Evolutionary conservation across 257 asterid species (phyloP).

Genomic region (Gentiana dahurica): DNA sequence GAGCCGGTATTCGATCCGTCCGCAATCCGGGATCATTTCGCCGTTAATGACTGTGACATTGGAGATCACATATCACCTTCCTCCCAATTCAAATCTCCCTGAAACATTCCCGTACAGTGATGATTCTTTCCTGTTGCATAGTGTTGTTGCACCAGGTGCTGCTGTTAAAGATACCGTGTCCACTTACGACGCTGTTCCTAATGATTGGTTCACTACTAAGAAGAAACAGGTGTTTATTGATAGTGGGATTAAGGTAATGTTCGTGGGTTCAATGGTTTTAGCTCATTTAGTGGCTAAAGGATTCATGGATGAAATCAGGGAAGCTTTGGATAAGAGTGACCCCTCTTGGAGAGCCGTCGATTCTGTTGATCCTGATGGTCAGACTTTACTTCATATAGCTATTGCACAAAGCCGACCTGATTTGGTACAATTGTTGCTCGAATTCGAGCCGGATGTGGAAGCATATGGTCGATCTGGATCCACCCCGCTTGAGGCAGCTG

Average conservation of each 20-base stretch:
- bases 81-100: conserved; percentile 34
- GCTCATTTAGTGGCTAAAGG: conserved; percentile 37
- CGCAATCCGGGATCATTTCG: conserved; percentile 60
- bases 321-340: conserved; percentile 53
- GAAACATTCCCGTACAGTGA: conserved; percentile 45
- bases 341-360: conserved; percentile 41
- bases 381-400: conserved; percentile 54
- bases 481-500: conserved; percentile 70
- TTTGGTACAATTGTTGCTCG: conserved; percentile 60
- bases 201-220: conserved; percentile 74
- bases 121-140: conserved; percentile 48
- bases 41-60: conserved; percentile 43
- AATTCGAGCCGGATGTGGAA: conserved; percentile 49
- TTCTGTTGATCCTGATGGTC: conserved; percentile 47
- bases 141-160: conserved; percentile 73
- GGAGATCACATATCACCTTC: conserved; percentile 40
- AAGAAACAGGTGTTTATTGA: conserved; percentile 81
- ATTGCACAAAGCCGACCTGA: conserved; percentile 53
- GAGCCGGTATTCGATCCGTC: conserved; percentile 35
- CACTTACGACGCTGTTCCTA: conserved; percentile 34
- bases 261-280: conserved; percentile 46
- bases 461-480: conserved; percentile 35
- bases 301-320: conserved; percentile 61
- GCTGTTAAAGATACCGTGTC: conserved; percentile 33
- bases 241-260: conserved; percentile 55